Evolutionary conservation across 352 stramenopile species (phyloP), one percentile per base, ranked within the genome.

Genomic region (Globisporangium carolinianum): DNA sequence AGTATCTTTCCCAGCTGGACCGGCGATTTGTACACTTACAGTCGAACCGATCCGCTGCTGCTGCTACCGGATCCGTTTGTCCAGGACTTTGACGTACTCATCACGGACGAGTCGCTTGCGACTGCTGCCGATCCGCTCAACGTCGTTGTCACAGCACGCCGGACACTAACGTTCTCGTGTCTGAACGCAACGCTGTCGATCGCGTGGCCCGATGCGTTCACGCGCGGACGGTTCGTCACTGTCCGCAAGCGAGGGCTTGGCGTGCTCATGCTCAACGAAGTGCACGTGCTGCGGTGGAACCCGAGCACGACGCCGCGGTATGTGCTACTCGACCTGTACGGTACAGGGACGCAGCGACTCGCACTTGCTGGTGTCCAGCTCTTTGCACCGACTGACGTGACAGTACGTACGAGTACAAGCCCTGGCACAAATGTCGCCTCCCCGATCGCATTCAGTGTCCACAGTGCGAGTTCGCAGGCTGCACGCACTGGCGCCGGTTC

Each of bases 181-280:
- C 58, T 58, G 4, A 67, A 67, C 10, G 71, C 69, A 18, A 60
- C 67, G 5, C 43, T 53, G 4, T 83, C 73, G 0, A 43, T 80
- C 2, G 24, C 39, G 7, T 89, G 77, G 75, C 36, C 37, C 0
- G 51, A 71, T 5, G 60, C 73, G 0, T 86, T 83, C 55, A 60
- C 67, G 1, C 74, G 58, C 51, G 77, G 64, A 39, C 65, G 72
- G 5, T 89, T 77, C 55, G 71, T 87, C 32, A 81, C 71, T 0
- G 68, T 89, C 0, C 57, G 63, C 7, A 83, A 74, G 14, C 58
- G 51, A 18, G 73, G 73, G 1, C 14, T 35, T 0, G 62, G 63
- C 0, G 60, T 76, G 0, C 60, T 89, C 17, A 89, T 89, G 79
- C 67, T 89, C 36, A 86, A 87, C 24, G 79, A 89, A 65, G 75